phyloP scores from a whole-genome alignment of 306 rosid genomes.

The Prunus davidiana region DNA sequence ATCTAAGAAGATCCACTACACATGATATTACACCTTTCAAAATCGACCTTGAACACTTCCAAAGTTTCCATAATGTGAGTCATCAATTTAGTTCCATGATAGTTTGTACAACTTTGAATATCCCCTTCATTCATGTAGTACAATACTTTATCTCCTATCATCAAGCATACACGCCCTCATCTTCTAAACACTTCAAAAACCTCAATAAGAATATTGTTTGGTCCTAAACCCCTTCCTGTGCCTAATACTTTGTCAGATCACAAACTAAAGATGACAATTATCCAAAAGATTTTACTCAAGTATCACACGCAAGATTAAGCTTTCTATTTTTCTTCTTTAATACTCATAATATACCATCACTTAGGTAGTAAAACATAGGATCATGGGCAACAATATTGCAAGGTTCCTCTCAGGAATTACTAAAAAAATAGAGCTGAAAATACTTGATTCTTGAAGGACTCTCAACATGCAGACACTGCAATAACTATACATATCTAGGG shows the following conservation, averaged over 20 bases:
- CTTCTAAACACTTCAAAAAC: not conserved
- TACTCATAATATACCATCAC: not conserved
- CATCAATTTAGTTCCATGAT: too few species aligned
- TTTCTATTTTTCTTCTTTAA: not conserved
- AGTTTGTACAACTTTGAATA: not conserved
- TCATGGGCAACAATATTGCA: not conserved
- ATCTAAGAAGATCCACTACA: not conserved
- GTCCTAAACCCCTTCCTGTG: too few species aligned
- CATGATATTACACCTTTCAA: not conserved
- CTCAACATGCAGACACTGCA: not conserved
- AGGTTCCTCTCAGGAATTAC: not conserved
- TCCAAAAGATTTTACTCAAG: not conserved
- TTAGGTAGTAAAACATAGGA: not conserved
- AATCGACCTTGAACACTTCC: not conserved
- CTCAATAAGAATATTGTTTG: not conserved
- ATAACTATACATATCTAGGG: not conserved
- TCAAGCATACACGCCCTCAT: not conserved
- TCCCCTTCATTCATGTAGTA: not conserved
- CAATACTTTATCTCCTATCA: not conserved
- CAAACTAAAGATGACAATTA: not conserved
- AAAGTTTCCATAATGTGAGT: not conserved
- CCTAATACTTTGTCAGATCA: not conserved
- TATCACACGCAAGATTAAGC: not conserved
- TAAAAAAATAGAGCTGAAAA: not conserved
- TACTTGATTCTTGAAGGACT: too few species aligned